phyloP scores from a whole-genome alignment of 2,329 filamentous ascomycete genomes.

The Phaeosphaeria sp. region DNA sequence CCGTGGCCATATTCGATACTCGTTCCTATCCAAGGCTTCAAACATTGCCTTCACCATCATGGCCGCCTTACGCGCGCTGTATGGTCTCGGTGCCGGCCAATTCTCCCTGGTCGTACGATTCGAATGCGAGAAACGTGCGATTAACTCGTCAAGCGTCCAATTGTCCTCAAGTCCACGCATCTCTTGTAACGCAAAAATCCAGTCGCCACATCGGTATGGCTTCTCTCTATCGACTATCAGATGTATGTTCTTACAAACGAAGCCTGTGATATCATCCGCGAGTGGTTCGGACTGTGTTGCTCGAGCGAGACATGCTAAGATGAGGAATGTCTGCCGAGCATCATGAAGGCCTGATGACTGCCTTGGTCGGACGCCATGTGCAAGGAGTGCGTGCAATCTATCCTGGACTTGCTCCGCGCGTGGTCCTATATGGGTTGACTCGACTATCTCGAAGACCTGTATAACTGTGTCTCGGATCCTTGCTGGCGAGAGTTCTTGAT shows the following conservation, averaged over 20 bases:
- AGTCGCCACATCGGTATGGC: neutral
- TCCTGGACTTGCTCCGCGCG: neutral
- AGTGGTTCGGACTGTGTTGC: neutral
- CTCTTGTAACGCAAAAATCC: neutral
- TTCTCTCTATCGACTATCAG: neutral
- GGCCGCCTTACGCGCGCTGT: neutral
- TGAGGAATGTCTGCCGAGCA: neutral
- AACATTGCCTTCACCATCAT: neutral
- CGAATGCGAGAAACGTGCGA: neutral
- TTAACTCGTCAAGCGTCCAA: neutral
- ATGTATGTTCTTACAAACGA: neutral
- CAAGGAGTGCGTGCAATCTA: neutral
- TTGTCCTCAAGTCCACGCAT: neutral
- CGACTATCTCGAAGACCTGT: neutral
- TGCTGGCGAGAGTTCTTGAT: neutral
- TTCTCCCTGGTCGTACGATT: neutral
- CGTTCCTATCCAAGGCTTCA: neutral
- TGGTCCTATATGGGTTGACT: neutral
- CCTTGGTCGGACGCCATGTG: neutral
- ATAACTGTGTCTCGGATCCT: neutral
- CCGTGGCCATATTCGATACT: neutral
- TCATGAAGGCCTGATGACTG: neutral
- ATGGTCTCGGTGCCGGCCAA: neutral
- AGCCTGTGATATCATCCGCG: neutral
- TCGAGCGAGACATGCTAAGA: neutral